phyloP scores from a whole-genome alignment of 306 rosid genomes.

The Astragalus membranaceus region DNA sequence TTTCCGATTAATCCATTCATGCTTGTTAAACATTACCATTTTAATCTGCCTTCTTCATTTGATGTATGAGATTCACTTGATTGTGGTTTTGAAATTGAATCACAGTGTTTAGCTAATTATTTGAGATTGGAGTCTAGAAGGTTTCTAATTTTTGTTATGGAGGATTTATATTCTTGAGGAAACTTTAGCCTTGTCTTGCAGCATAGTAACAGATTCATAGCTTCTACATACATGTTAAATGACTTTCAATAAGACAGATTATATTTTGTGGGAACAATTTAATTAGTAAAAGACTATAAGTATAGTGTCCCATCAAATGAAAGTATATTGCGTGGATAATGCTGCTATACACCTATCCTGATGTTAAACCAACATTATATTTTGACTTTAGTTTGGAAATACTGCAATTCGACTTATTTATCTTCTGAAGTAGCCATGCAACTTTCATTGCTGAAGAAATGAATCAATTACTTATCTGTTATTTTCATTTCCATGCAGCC shows the following conservation, averaged over 20 bases:
- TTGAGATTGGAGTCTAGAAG: background rate
- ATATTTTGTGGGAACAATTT: background rate
- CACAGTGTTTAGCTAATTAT: background rate
- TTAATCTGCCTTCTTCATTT: background rate
- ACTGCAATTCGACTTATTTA: background rate
- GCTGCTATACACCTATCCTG: background rate
- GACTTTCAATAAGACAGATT: background rate
- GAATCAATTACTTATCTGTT: slow-evolving; percentile 11
- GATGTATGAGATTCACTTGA: slow-evolving; percentile 9
- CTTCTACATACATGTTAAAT: background rate
- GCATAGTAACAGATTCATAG: background rate
- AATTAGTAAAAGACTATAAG: background rate
- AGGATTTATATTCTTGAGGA: slow-evolving; percentile 19
- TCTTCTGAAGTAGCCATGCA: background rate
- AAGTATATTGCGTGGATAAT: background rate
- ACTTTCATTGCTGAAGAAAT: background rate
- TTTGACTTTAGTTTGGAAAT: slow-evolving; percentile 9
- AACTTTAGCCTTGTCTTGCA: background rate
- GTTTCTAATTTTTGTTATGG: slow-evolving; percentile 3
- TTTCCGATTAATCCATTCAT: slow-evolving; percentile 6
- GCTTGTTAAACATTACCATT: slow-evolving; percentile 5
- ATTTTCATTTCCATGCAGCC: slow-evolving; percentile 65
- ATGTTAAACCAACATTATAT: background rate
- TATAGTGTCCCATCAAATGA: slow-evolving; percentile 8
- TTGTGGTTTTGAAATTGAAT: background rate